Percentiles rank a stretch among this genome's conserved stretches.
These are phyloP conservation scores for Tricholoma bakamatsutake DNA, from an alignment of 768 basidiomycete species.

Conservation along the genomic window DNA sequence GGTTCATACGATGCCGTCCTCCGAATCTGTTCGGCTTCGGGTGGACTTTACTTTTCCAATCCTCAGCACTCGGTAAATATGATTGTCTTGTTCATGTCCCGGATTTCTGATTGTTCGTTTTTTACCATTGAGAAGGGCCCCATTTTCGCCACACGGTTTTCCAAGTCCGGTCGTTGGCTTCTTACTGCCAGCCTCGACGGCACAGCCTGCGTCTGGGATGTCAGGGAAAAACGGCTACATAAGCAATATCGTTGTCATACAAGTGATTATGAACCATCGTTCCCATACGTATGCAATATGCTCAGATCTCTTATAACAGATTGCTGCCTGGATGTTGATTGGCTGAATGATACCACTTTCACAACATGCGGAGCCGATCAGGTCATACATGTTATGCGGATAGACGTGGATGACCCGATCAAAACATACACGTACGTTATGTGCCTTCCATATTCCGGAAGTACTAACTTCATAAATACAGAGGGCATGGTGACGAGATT, in stretches of 20 bases:
- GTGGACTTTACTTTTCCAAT: conserved; percentile 58
- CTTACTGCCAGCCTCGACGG: conserved; percentile 75
- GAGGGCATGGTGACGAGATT: conserved; percentile 72
- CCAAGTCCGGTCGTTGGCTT: conserved; percentile 65
- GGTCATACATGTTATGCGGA: conserved; percentile 52
- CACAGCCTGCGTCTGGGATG: conserved; percentile 75
- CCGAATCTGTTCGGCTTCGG: conserved; percentile 57
- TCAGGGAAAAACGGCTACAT: conserved; percentile 52
- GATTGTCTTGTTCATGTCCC: not conserved
- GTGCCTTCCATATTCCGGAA: not conserved
- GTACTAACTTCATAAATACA: conserved; percentile 20
- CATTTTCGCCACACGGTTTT: conserved; percentile 76
- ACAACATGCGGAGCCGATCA: conserved; percentile 71
- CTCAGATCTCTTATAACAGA: conserved; percentile 32
- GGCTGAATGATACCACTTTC: conserved; percentile 67
- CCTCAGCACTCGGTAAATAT: conserved; percentile 58
- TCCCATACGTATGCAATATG: not conserved
- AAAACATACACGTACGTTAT: conserved; percentile 54
- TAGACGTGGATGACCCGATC: conserved; percentile 48
- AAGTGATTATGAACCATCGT: conserved; percentile 36
- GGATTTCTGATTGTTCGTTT: conserved; percentile 18
- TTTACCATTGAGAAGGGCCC: conserved; percentile 56
- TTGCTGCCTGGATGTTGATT: conserved; percentile 78
- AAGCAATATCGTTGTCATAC: conserved; percentile 61
- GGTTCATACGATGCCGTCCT: conserved; percentile 74